Evolutionary conservation across 2,329 filamentous ascomycete genomes (phyloP).

Genomic region (Ascochyta fabae): DNA sequence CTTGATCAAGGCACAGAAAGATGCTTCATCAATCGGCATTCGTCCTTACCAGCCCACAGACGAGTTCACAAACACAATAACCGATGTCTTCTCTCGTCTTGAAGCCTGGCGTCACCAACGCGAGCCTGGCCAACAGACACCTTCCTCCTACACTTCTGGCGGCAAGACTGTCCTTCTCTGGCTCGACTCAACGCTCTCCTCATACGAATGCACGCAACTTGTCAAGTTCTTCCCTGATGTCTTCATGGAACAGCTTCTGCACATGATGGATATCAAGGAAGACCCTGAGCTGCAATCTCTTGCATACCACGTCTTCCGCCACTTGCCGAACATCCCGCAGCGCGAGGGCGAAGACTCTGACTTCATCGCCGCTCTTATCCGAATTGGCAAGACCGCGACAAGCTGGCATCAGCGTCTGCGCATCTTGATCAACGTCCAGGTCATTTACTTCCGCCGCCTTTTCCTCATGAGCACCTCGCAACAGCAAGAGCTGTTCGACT

Average conservation of each 20-base stretch:
- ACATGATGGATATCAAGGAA: constrained; percentile 99
- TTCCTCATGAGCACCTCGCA: constrained; percentile 81
- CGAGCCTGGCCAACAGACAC: constrained; percentile 85
- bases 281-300: constrained; percentile 93
- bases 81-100: constrained; percentile 76
- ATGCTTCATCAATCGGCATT: constrained; percentile 80
- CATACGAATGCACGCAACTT: constrained; percentile 89
- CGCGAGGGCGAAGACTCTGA: constrained; percentile 81
- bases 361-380: constrained; percentile 85
- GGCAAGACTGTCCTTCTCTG: constrained; percentile 95
- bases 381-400: constrained; percentile 80
- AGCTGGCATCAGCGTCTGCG: constrained; percentile 97
- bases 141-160: constrained; percentile 91
- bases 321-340: constrained; percentile 94
- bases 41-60: constrained; percentile 80
- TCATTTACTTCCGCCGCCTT: constrained; percentile 95
- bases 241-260: constrained; percentile 90
- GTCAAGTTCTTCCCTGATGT: constrained; percentile 87
- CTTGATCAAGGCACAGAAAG: constrained; percentile 79
- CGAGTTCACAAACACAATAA: constrained; percentile 75
- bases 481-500: constrained; percentile 82
- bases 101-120: constrained; percentile 89
- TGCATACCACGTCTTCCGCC: constrained; percentile 95
- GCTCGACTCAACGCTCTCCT: constrained; percentile 90
- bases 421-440: constrained; percentile 97